These are phyloP conservation scores for Globisporangium emineosum DNA, from an alignment of 352 stramenopile genomes.

Conservation along the genomic window DNA sequence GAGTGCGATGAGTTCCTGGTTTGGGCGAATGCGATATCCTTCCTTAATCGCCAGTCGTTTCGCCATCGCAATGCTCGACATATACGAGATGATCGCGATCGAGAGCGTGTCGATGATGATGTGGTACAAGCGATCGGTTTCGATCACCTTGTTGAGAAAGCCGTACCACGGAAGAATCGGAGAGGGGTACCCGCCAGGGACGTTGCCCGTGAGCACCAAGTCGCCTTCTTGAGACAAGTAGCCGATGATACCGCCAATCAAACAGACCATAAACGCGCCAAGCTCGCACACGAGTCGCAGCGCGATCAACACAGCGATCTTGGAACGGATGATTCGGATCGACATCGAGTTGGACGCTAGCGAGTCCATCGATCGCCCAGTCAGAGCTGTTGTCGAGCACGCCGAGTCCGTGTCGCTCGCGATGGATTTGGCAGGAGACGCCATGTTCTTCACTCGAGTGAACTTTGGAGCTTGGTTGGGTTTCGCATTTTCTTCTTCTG, in stretches of 20 bases:
- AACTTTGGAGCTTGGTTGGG: neutral
- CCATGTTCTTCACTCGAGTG: slow-evolving; percentile 34
- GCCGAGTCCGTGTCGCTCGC: slow-evolving; percentile 38
- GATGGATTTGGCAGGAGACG: slow-evolving; percentile 46
- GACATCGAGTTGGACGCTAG: slow-evolving; percentile 29
- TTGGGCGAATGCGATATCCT: slow-evolving; percentile 63
- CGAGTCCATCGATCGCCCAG: slow-evolving; percentile 22
- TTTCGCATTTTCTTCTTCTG: neutral
- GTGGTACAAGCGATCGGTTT: slow-evolving; percentile 44
- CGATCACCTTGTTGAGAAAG: slow-evolving; percentile 38
- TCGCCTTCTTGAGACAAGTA: slow-evolving; percentile 40
- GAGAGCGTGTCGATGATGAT: slow-evolving; percentile 68
- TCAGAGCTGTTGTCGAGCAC: slow-evolving; percentile 50
- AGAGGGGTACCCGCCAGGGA: slow-evolving; percentile 67
- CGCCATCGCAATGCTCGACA: slow-evolving; percentile 88
- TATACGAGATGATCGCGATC: slow-evolving; percentile 88
- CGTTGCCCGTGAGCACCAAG: slow-evolving; percentile 63
- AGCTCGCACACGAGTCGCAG: slow-evolving; percentile 49
- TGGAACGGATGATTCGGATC: slow-evolving; percentile 44
- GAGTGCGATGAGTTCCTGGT: slow-evolving; percentile 85
- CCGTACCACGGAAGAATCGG: slow-evolving; percentile 53
- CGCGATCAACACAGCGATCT: slow-evolving; percentile 41
- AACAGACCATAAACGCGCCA: slow-evolving; percentile 68
- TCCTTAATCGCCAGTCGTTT: slow-evolving; percentile 82
- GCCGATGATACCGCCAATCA: slow-evolving; percentile 55